Base-by-base conservation (phyloP, 768 basidiomycete species). In the Pleurotus salmoneostramineus region DNA sequence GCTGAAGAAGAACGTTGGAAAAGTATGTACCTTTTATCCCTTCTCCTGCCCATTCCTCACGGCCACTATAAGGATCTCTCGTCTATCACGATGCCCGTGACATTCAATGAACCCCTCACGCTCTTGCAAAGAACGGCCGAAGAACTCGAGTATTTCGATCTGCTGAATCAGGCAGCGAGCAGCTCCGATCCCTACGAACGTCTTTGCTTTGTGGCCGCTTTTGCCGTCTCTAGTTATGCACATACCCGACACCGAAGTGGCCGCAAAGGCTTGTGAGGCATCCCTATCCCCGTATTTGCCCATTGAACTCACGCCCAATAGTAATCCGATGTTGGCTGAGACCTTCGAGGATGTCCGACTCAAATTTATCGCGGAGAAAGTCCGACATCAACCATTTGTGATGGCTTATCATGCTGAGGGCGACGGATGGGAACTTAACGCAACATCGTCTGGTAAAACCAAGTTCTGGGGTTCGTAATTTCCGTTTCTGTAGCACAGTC, bases 401-500 rank as follows among this genome's bases (percentile, higher is more conserved):
- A 83, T 93, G 65, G 93, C 91, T 3, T 93, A 89, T 71, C 90
- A 92, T 65, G 93, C 91, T 3, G 84, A 91, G 68, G 91, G 92
- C 17, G 71, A 80, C 33, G 78, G 83, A 5, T 95, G 93, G 93
- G 81, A 85, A 66, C 69, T 93, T 33, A 78, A 78, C 58, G 89
- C 83, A 35, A 91, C 89, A 0, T 88, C 89, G n/a, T 78, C 83
- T 63, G 92, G 89, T 27, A 91, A 83, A 71, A 93, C 91, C 57
- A 93, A 91, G 69, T 93, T 95, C 71, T 92, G 92, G 91, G 93
- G 92, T 90, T 69, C 58, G 85, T 78, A 8, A 62, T 56, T 57
- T 11, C 36, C n/a, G 8, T 21, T 36, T 31, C 5, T 40, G 50
- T 56, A 37, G 47, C 40, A 36, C 6, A 33, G 17, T 17, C 56